phyloP scores from a whole-genome alignment of 2,329 filamentous ascomycete species.

The Dactylellina haptotyla region DNA sequence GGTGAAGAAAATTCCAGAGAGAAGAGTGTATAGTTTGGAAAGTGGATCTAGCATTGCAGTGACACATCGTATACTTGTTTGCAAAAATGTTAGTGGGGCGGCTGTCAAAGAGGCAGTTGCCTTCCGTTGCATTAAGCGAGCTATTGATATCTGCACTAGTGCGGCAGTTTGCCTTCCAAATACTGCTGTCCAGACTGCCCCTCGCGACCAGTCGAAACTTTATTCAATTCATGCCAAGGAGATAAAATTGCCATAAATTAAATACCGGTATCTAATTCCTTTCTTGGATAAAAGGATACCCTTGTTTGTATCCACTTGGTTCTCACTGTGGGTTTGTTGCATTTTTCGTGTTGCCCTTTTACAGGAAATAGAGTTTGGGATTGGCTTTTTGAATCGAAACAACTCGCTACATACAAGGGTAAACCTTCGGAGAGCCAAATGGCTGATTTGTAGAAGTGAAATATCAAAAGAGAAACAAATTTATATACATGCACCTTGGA shows the following conservation, averaged over 20 bases:
- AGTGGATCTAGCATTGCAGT: neutral
- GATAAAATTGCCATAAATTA: neutral
- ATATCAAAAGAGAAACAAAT: too few species aligned
- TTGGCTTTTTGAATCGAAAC: too few species aligned
- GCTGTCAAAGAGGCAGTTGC: conserved; percentile 26
- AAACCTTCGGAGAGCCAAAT: too few species aligned
- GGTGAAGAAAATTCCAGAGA: neutral
- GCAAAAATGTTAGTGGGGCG: conserved; percentile 2
- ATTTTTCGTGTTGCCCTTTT: conserved; percentile 20
- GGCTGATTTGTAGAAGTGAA: too few species aligned
- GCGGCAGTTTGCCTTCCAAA: conserved; percentile 10
- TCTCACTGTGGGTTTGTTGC: conserved; percentile 12
- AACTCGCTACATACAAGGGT: too few species aligned
- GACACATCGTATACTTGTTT: neutral
- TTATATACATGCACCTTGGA: too few species aligned
- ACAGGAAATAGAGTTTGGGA: too few species aligned
- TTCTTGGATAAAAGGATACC: neutral
- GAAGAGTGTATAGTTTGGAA: neutral
- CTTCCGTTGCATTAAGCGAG: conserved; percentile 32
- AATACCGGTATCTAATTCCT: neutral
- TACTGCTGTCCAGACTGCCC: neutral
- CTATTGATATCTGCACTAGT: neutral
- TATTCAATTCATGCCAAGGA: neutral
- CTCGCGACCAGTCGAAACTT: neutral
- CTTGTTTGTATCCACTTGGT: neutral